Percentiles rank a stretch among this genome's conserved stretches.
Conservation (phyloP, 2,329 filamentous ascomycete genomes). For the Colletotrichum plurivorum region DNA sequence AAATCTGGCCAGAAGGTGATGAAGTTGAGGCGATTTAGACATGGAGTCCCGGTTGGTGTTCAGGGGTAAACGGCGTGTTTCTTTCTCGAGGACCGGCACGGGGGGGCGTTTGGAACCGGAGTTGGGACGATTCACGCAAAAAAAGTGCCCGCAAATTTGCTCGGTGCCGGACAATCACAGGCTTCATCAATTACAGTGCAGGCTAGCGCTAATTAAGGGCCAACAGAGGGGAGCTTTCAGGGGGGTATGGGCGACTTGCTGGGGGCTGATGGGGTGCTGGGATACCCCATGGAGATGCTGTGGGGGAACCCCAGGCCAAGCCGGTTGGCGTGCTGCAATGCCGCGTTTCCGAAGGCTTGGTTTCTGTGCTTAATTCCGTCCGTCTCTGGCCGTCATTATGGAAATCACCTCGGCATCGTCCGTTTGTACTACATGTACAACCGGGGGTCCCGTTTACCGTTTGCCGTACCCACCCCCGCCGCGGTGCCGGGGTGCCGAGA, state of each 20-base stretch:
- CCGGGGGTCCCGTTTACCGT: not conserved
- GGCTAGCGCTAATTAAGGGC: slow-evolving; percentile 37
- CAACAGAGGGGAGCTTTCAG: not conserved
- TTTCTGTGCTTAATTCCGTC: slow-evolving; percentile 20
- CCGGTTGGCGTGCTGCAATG: slow-evolving; percentile 28
- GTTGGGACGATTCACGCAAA: not conserved
- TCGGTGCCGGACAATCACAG: slow-evolving; percentile 9
- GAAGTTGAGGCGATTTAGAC: slow-evolving; percentile 13
- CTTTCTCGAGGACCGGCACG: not conserved
- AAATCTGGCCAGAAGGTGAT: slow-evolving; percentile 7
- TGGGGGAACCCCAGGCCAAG: slow-evolving; percentile 34
- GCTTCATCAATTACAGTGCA: slow-evolving; percentile 21
- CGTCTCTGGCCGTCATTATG: not conserved
- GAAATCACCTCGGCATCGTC: not conserved
- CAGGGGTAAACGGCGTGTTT: slow-evolving; percentile 1
- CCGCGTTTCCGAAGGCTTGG: slow-evolving; percentile 34
- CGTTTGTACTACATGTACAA: not conserved
- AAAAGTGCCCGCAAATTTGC: slow-evolving; percentile 18
- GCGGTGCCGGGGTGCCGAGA: not conserved
- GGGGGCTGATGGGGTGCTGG: not conserved
- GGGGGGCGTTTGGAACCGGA: not conserved
- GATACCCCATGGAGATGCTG: slow-evolving; percentile 19
- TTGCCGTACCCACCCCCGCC: not conserved
- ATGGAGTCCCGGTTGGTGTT: slow-evolving; percentile 14
- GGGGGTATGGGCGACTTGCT: not conserved